phyloP scores from a whole-genome alignment of 1,139 yeast genomes.

The Pichiaceae sp. region DNA sequence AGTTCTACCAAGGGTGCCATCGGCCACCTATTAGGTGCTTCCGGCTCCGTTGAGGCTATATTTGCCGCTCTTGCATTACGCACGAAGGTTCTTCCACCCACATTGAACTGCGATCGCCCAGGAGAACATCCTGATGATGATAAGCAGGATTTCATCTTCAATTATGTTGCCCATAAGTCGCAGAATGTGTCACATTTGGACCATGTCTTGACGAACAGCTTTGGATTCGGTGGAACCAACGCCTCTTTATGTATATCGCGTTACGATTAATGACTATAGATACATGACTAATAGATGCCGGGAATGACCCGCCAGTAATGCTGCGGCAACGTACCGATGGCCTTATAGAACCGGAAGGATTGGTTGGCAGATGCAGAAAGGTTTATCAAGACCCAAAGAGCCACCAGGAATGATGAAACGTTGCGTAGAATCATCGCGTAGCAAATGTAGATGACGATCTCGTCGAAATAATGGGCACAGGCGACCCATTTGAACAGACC shows the following conservation, averaged over 20 bases:
- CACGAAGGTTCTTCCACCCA: conserved; percentile 62
- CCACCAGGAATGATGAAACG: conserved; percentile 13
- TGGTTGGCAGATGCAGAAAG: conserved; percentile 57
- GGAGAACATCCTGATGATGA: conserved; percentile 38
- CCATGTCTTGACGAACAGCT: conserved; percentile 76
- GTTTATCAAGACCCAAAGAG: conserved; percentile 57
- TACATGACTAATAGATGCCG: conserved; percentile 22
- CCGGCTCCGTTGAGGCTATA: conserved; percentile 89
- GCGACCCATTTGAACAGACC: conserved; percentile 45
- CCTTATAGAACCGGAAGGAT: conserved; percentile 42
- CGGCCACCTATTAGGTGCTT: conserved; percentile 93
- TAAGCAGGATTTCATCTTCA: conserved; percentile 38
- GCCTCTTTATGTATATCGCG: conserved; percentile 51
- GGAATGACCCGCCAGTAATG: conserved; percentile 28
- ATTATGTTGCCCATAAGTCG: conserved; percentile 50
- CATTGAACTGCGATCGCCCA: conserved; percentile 54
- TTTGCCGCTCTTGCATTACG: conserved; percentile 65
- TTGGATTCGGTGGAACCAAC: conserved; percentile 98
- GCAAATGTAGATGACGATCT: conserved; percentile 51
- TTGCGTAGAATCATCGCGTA: conserved; percentile 18
- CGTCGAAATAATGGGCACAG: conserved; percentile 81
- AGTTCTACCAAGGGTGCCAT: conserved; percentile 88
- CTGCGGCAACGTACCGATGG: neutral
- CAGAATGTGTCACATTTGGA: conserved; percentile 30
- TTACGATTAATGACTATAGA: neutral